Evolutionary conservation across 495 filamentous ascomycete genomes (phyloP), one percentile per base, ranked within the genome.

Genomic region (Penicillium parvum): DNA sequence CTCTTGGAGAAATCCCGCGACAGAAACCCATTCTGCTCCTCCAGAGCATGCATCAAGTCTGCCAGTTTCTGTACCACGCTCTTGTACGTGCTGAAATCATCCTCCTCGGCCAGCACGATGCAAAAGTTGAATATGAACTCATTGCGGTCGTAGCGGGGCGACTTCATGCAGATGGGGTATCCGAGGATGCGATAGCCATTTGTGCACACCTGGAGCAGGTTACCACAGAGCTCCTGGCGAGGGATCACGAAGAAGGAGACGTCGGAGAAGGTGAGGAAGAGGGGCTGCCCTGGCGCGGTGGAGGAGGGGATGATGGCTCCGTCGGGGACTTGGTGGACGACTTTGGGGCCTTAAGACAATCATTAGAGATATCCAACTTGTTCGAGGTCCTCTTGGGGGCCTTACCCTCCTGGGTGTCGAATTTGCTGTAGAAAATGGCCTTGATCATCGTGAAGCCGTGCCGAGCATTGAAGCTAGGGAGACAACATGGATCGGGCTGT

Each of bases 91-190:
- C 72, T 73, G 47, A 77, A 78, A 45, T 86, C 82, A 5, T 69
- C 73, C 54, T 84, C 79, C 43, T 84, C 84, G 33, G 81, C 78
- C 28, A 98, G 71, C 11, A 98, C 88, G 15, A 97, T 61, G 35
- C 86, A 86, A 52, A 97, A 95, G 60, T 96, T 97, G 78, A 97
- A 98, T 58, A 95, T 94, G 68, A 94, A 96, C 60, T 95, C 86
- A 66, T 97, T 98, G 38, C 92, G 85, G 40, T 84, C 76, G 60
- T 98, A 91, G 32, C 75, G 75, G 18, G 74, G 69, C 32, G 84
- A 78, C 6, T 77, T 78, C 64, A 96, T 88, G 61, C 86, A 90
- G 25, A 97, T 84, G 1, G 92, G 92, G 54, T 90, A 88, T 7
- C 88, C 86, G 16, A 97, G 77, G 40, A 97, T 81, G 37, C 85